Percentiles rank a stretch among this genome's conserved stretches.
These are phyloP conservation scores for Luffa acutangula DNA, from an alignment of 306 rosid genomes.

Conservation along the genomic window DNA sequence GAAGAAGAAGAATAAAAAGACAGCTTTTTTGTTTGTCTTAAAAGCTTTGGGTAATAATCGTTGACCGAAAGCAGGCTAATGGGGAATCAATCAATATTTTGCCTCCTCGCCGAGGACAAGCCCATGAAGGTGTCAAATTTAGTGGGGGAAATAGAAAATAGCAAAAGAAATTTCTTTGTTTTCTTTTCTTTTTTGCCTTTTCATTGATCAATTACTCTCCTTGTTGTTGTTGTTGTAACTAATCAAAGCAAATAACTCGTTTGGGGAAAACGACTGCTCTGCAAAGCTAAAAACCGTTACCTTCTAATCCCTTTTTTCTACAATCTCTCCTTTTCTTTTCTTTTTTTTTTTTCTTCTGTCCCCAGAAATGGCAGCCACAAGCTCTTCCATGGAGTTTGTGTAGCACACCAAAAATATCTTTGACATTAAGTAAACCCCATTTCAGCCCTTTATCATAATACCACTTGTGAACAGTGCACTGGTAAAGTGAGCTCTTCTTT, in stretches of 20 bases:
- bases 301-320: not conserved
- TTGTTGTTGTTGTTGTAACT: not conserved
- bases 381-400: slow-evolving; percentile 51
- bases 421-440: slow-evolving; percentile 19
- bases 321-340: slow-evolving; percentile 4
- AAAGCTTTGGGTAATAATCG: slow-evolving; percentile 14
- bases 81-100: slow-evolving; percentile 1
- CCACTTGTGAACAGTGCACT: slow-evolving; percentile 29
- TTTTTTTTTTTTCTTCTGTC: slow-evolving; percentile 38
- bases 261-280: slow-evolving; percentile 15
- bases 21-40: slow-evolving; percentile 2
- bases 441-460: slow-evolving; percentile 19
- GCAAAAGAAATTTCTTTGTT: no score
- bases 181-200: not conserved
- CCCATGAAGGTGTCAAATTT: not conserved
- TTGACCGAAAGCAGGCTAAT: slow-evolving; percentile 1
- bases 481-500: slow-evolving; percentile 13
- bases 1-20: not conserved
- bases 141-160: slow-evolving; percentile 1
- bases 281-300: not conserved
- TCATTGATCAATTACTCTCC: not conserved
- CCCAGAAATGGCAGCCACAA: slow-evolving; percentile 33
- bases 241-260: slow-evolving; percentile 11
- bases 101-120: slow-evolving; percentile 6
- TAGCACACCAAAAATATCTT: slow-evolving; percentile 11